Base-by-base conservation (phyloP, 169 alveolate species). In the Haemoproteus tartakovskyi region DNA sequence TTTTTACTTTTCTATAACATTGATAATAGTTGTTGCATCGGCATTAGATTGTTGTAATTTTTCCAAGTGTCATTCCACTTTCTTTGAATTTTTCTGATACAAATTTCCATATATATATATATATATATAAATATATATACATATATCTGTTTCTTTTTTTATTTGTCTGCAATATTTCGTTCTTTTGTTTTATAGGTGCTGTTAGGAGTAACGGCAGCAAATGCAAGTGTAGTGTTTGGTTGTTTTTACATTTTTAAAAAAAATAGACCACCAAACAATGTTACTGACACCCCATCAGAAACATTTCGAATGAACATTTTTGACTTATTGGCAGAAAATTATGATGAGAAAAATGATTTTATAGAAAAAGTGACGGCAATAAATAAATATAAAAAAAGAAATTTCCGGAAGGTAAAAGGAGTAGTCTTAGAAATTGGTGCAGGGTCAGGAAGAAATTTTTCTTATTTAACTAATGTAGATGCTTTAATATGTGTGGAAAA, bases 351-450 rank as follows among this genome's bases (percentile, higher is more conserved):
- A 57, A 74, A 54, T 74, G 84, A 74, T 26, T 74, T 74, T 50
- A 46, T 74, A 45, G 84, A 74, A 74, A 54, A 16, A 59, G 41
- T 74, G 38, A 74, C 84, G 24, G 43, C 78, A 14, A 74, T 74
- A 47, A 57, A 46, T 19, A 57, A 57, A 74, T 74, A 74, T 29
- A 56, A 59, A 74, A 74, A 59, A 50, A 81, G 45, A 19, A 60
- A 79, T 52, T 80, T 88, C 29, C 59, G 79, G 56, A 74, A 60
- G 26, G 91, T 88, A 26, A 81, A 61, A 47, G 93, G 93, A 8
- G 85, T 86, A 27, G 93, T 88, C 16, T 70, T 88, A 48, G 93
- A 88, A 48, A 78, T 88, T 14, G 91, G 89, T 9, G 89, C 91
- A n/a, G 93, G 93, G 30, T 70, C 93, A 16, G 74, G 87, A 26